These are phyloP conservation scores for Suillus paluster DNA, from an alignment of 768 basidiomycete genomes.

Conservation along the genomic window DNA sequence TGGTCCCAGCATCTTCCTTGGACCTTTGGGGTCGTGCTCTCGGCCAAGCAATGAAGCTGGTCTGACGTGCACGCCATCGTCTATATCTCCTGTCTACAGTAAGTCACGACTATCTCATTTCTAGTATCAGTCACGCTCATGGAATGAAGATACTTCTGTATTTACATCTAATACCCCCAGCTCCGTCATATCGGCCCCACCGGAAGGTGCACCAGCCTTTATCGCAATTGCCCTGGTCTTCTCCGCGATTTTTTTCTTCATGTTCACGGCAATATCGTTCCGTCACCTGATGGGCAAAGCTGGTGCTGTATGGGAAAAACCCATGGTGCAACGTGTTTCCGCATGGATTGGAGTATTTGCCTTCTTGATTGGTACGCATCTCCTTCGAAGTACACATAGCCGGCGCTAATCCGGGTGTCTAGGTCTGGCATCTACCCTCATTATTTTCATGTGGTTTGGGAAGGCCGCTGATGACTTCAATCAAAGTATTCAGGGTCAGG, in stretches of 20 bases:
- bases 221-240: constrained; percentile 63
- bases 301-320: constrained; percentile 54
- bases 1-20: constrained; percentile 71
- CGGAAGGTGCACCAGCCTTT: constrained; percentile 62
- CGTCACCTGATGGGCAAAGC: constrained; percentile 65
- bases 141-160: constrained; percentile 59
- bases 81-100: constrained; percentile 68
- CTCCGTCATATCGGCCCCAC: constrained; percentile 61
- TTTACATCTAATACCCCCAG: constrained; percentile 61
- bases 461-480: constrained; percentile 84
- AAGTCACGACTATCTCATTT: constrained; percentile 22
- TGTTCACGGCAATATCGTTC: constrained; percentile 68
- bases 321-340: constrained; percentile 57
- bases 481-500: constrained; percentile 55
- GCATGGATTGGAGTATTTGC: constrained; percentile 80
- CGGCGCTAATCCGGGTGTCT: neutral
- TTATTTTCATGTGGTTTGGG: constrained; percentile 81
- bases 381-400: constrained; percentile 2
- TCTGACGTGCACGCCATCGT: constrained; percentile 59
- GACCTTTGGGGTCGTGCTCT: constrained; percentile 73
- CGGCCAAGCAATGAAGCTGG: constrained; percentile 50
- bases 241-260: constrained; percentile 64
- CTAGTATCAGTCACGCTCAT: neutral
- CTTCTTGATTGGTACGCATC: constrained; percentile 66
- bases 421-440: constrained; percentile 73